Evolutionary conservation across 306 rosid genomes (phyloP).

Genomic region (Pterocarpus macrocarpus): DNA sequence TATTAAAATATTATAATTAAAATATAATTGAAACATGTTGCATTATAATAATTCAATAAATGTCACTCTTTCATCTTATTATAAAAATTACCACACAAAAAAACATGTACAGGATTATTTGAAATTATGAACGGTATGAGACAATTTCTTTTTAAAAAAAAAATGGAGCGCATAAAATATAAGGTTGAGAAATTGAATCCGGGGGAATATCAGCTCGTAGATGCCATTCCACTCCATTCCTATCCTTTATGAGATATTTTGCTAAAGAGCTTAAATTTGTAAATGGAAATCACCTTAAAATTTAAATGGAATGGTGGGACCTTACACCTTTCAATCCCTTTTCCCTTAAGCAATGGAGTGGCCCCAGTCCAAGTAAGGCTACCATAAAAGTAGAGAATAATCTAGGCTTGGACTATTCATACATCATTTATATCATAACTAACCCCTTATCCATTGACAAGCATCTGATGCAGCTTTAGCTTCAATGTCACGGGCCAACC

Average conservation of each 20-base stretch:
- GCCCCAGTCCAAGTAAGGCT: background rate
- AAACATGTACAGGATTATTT: background rate
- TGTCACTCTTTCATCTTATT: background rate
- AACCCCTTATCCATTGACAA: slow-evolving; percentile 35
- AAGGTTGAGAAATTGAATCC: slow-evolving; percentile 24
- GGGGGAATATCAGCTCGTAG: background rate
- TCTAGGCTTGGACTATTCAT: background rate
- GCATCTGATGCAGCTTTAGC: slow-evolving; percentile 30
- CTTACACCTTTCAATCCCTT: slow-evolving; percentile 15
- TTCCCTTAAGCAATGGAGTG: slow-evolving; percentile 33
- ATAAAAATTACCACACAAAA: too few species aligned
- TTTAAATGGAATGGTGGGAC: slow-evolving; percentile 33
- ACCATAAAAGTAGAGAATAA: slow-evolving; percentile 19
- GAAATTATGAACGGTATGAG: background rate
- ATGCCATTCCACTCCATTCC: slow-evolving; percentile 13
- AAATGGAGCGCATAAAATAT: background rate
- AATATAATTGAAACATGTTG: background rate
- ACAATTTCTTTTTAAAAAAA: too few species aligned
- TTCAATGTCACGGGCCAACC: slow-evolving; percentile 27
- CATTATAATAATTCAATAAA: background rate
- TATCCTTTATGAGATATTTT: slow-evolving; percentile 26
- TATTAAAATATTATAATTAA: background rate
- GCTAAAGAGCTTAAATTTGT: background rate
- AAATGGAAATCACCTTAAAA: slow-evolving; percentile 1
- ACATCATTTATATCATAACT: slow-evolving; percentile 26